Base-by-base conservation (phyloP, 176 grass and related monocot genomes). In the Miscanthus lutarioriparius region DNA sequence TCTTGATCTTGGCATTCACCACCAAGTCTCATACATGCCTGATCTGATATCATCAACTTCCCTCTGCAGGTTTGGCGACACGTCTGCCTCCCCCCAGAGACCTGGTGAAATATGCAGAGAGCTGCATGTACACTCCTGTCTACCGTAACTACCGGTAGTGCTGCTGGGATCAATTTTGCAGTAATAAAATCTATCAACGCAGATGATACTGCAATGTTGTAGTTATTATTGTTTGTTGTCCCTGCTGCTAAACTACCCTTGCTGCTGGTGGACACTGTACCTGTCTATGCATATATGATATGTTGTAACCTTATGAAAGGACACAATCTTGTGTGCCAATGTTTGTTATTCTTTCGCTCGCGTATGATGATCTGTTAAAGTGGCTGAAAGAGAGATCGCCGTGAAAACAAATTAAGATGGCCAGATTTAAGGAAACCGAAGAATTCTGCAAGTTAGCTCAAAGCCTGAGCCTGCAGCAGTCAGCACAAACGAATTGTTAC, bases 91-190 rank as follows among this genome's bases (percentile, higher is more conserved):
- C 86, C 38, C 96, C 96, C 0, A 83, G 72, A 10, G 82, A 99
- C 77, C 51, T 96, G 75, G 89, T 86, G 91, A 90, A 96, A 75
- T 91, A 99, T 38, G 91, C 93, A 25, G 91, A 99, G 90, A 94
- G 96, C 28, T 95, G 93, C 91, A 98, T 98, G 93, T 95, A 98
- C 89, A 88, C 70, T 51, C 97, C 97, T 6, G 32, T 83, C 64
- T 99, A 99, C 86, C 93, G 90, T 86, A 92, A 47, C 78, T 99
- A 96, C 79, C 81, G 97, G 37, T 99, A 82, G 88, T 9, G 28
- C 43, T 1, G 51, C 17, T 23, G 63, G 16, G 64, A 44, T 84
- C 88, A 89, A 75, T 91, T 95, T 93, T 91, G 83, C 40, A 79
- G 87, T 63, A 81, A 91, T 65, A 90, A 59, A 82, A 67, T 53